Evolutionary conservation across 306 rosid species (phyloP).

Genomic region (Lupinus albus): DNA sequence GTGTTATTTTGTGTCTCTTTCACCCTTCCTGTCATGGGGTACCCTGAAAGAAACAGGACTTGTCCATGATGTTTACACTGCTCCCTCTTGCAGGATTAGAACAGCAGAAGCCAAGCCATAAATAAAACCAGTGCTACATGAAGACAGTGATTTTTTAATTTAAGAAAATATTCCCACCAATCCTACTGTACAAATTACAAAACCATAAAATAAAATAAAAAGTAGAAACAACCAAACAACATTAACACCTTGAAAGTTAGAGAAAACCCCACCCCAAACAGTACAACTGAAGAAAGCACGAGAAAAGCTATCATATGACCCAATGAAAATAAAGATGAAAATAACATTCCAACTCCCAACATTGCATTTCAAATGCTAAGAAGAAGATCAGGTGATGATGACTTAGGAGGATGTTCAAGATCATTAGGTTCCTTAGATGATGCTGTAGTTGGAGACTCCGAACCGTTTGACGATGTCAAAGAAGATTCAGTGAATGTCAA

Average conservation of each 20-base stretch:
- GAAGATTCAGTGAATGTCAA: conserved; percentile 51
- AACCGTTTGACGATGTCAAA: conserved; percentile 46
- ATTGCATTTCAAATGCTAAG: conserved; percentile 62
- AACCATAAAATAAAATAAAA: conserved; percentile 27
- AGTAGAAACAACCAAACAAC: conserved; percentile 50
- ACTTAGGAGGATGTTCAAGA: conserved; percentile 51
- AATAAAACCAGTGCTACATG: conserved; percentile 39
- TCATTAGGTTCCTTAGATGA: conserved; percentile 55
- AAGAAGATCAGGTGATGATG: conserved; percentile 85
- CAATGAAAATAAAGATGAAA: conserved; percentile 43
- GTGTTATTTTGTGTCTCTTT: conserved; percentile 40
- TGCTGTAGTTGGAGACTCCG: conserved; percentile 52
- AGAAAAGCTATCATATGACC: conserved; percentile 46
- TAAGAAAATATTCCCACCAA: conserved; percentile 56
- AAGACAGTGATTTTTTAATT: conserved; percentile 39
- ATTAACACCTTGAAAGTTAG: conserved; percentile 51
- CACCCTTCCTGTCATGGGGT: conserved; percentile 34
- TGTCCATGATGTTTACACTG: conserved; percentile 38
- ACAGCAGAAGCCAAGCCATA: conserved; percentile 41
- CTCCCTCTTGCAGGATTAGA: conserved; percentile 39
- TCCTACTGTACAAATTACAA: conserved; percentile 67
- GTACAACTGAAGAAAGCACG: conserved; percentile 35
- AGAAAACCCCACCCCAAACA: conserved; percentile 51
- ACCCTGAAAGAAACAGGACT: conserved; percentile 35
- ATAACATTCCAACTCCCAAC: conserved; percentile 37